phyloP scores from a whole-genome alignment of 352 stramenopile species.

The Phytophthora palmivora region DNA sequence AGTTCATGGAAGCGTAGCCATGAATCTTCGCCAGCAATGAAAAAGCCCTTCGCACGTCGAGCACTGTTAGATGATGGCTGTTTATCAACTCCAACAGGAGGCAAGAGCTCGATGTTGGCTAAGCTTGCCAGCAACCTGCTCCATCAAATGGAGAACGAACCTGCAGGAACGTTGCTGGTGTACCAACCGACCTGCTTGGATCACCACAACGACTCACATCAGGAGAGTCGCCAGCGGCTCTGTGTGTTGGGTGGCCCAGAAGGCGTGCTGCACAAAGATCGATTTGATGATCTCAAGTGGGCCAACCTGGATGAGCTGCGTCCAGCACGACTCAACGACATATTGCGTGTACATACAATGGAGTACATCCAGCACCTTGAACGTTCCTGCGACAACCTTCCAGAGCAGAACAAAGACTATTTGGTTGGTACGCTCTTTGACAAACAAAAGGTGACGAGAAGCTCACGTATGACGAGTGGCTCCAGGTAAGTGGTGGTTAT shows the following conservation, averaged over 20 bases:
- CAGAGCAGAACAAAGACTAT: conserved; percentile 54
- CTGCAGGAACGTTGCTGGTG: conserved; percentile 56
- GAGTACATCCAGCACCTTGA: conserved; percentile 76
- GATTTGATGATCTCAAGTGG: conserved; percentile 69
- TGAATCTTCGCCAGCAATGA: conserved; percentile 14
- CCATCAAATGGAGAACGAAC: conserved; percentile 35
- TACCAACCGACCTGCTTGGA: conserved; percentile 78
- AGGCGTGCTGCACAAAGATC: conserved; percentile 68
- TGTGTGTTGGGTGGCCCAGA: conserved; percentile 61
- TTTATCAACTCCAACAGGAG: conserved; percentile 19
- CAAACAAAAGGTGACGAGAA: conserved; percentile 27
- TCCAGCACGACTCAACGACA: conserved; percentile 58
- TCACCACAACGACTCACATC: conserved; percentile 79
- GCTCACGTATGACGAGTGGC: conserved; percentile 52
- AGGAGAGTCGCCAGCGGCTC: conserved; percentile 71
- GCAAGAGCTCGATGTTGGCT: conserved; percentile 32
- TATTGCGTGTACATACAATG: conserved; percentile 68
- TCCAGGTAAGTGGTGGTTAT: conserved; percentile 44
- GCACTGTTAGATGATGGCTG: conserved; percentile 7
- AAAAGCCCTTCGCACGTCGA: conserved; percentile 19
- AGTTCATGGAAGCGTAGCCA: conserved; percentile 49
- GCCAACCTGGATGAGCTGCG: conserved; percentile 62
- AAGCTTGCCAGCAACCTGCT: conserved; percentile 38
- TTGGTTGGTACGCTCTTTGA: conserved; percentile 52
- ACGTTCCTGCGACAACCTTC: conserved; percentile 43